Base-by-base conservation (phyloP, 1,139 yeast species). In the Pichia sp. region DNA sequence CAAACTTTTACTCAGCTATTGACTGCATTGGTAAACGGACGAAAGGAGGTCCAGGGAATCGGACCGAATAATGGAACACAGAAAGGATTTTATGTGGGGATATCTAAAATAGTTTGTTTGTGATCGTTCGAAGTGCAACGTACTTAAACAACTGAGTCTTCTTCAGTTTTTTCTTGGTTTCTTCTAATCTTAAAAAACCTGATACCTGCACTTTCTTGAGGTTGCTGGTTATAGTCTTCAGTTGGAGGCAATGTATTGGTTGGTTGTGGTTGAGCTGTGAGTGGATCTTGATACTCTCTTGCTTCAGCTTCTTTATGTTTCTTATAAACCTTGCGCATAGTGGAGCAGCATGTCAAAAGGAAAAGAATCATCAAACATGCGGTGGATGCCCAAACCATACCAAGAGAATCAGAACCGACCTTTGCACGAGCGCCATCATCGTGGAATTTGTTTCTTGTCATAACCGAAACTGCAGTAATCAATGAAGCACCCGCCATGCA, bases 141-240 rank as follows among this genome's bases (percentile, higher is more conserved):
- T n/a, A n/a, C n/a, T 46, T 31, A 51, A 24, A 49, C 42, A 9
- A 41, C 21, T 10, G 56, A 52, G 29, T 51, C 55, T 32, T 50
- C 53, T 34, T 53, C 57, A 19, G 35, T 47, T 26, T 42, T 46
- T 32, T 52, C 50, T 30, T 44, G 47, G 17, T 38, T 75, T 66
- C 86, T 78, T 63, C 79, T 78, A 44, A 81, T 77, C 54, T 77
- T 79, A 67, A 81, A 81, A 62, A 81, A 81, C 60, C 84, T 77
- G 51, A 81, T 80, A 38, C 88, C 91, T 33, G 82, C 38, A 22
- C 50, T 44, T 30, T 50, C 51, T 10, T 37, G 35, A 11, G 46
- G 47, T 22, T 39, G 24, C 23, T 40, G 44, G 9, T 24, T 27
- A 18, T 32, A 27, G 4, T 43, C 47, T 7, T 38, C 44, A 12